phyloP scores from a whole-genome alignment of 2,329 filamentous ascomycete genomes.

The Colletotrichum scovillei region DNA sequence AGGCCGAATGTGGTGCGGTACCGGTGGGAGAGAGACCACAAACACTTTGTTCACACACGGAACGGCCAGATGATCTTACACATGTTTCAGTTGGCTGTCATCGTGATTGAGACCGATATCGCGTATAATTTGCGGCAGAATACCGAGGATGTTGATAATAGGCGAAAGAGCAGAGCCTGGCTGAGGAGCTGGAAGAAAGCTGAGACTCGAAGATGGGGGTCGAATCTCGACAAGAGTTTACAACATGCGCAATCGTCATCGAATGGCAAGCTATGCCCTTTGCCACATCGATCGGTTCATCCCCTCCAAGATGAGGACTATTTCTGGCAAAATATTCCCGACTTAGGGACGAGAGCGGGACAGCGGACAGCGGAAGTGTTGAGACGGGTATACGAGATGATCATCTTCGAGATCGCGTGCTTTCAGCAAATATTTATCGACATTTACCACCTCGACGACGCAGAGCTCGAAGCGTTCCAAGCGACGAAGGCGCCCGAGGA shows the following conservation, averaged over 20 bases:
- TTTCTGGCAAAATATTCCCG: background rate
- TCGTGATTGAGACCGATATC: background rate
- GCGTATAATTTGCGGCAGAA: too few relatives aligned
- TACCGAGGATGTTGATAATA: too few relatives aligned
- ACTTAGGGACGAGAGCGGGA: background rate
- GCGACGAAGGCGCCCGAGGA: too few relatives aligned
- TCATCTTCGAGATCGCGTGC: background rate
- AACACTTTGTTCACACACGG: background rate
- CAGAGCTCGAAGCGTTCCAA: background rate
- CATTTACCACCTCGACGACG: background rate
- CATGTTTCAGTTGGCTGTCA: background rate
- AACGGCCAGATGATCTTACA: too few relatives aligned
- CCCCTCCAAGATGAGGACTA: background rate
- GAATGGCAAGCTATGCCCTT: background rate
- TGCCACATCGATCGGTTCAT: background rate
- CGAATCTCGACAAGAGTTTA: too few relatives aligned
- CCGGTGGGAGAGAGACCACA: background rate
- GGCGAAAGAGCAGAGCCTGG: too few relatives aligned
- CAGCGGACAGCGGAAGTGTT: background rate
- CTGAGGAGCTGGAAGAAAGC: too few relatives aligned
- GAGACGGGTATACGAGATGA: background rate
- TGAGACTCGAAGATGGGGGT: too few relatives aligned
- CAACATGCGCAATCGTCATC: too few relatives aligned
- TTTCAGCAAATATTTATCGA: background rate
- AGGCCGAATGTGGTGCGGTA: background rate